phyloP scores from a whole-genome alignment of 1,284 basidiomycete species.

The Rhodotorula sp. region DNA sequence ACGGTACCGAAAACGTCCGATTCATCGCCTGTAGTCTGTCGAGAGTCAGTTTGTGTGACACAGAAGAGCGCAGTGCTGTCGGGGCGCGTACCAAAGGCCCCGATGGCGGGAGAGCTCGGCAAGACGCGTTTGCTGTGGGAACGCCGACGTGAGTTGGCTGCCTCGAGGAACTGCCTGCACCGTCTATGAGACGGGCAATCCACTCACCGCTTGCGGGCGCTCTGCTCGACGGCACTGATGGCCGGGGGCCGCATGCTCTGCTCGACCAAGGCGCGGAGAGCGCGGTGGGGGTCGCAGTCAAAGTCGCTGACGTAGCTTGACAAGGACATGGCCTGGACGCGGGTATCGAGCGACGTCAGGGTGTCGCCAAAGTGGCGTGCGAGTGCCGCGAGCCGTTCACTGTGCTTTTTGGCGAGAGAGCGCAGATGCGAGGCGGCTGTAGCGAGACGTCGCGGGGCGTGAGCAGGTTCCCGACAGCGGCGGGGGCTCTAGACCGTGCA shows the following conservation, averaged over 20 bases:
- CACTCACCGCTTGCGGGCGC: slow-evolving; percentile 18
- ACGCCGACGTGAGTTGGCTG: too few relatives aligned
- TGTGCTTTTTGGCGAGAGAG: slow-evolving; percentile 3
- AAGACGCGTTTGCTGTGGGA: slow-evolving; percentile 17
- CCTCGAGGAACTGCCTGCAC: neutral
- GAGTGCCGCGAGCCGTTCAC: slow-evolving; percentile 10
- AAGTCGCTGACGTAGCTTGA: slow-evolving; percentile 19
- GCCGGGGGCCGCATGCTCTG: slow-evolving; percentile 11
- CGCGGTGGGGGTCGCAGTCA: slow-evolving; percentile 5
- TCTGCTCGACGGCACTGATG: slow-evolving; percentile 19
- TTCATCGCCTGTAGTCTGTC: neutral
- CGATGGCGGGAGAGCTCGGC: slow-evolving; percentile 10
- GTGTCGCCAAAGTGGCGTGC: slow-evolving; percentile 16
- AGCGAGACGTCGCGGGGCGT: too few relatives aligned
- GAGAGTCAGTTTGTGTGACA: neutral
- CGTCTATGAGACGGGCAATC: too few relatives aligned
- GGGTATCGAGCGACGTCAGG: slow-evolving; percentile 20
- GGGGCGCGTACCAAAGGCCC: neutral
- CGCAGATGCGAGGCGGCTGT: slow-evolving; percentile 13
- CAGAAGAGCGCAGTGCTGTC: neutral
- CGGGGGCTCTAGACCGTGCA: too few relatives aligned
- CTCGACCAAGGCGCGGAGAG: slow-evolving; percentile 15
- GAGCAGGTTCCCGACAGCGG: too few relatives aligned
- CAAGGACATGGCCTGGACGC: slow-evolving; percentile 11
- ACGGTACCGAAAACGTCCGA: slow-evolving; percentile 2